A percentile compares a stretch with the other conserved stretches of the same genome.
Evolutionary conservation across 2,329 filamentous ascomycete genomes (phyloP).

Genomic region (Emmonsiellopsis sp.): DNA sequence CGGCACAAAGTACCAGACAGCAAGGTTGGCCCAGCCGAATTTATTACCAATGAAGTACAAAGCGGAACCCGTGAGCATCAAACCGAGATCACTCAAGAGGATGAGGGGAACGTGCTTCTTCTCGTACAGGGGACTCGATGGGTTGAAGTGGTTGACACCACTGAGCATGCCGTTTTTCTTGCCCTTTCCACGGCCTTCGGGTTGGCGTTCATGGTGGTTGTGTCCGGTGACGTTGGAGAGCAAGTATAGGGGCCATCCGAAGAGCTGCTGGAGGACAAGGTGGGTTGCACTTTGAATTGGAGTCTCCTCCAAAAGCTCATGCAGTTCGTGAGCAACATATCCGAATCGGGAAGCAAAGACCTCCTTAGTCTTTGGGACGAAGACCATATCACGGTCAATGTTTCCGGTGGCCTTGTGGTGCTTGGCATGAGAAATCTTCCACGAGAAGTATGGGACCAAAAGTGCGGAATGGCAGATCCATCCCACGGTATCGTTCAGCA

Average conservation of each 20-base stretch:
- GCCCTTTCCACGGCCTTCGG: slow-evolving; percentile 85
- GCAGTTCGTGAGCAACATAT: slow-evolving; percentile 66
- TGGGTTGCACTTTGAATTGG: slow-evolving; percentile 68
- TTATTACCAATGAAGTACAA: slow-evolving; percentile 63
- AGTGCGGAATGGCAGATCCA: slow-evolving; percentile 84
- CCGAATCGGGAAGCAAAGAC: slow-evolving; percentile 68
- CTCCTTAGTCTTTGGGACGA: slow-evolving; percentile 85
- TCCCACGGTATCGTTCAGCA: slow-evolving; percentile 82
- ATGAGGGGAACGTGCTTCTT: slow-evolving; percentile 83
- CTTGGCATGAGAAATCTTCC: slow-evolving; percentile 98
- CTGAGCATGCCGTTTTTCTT: slow-evolving; percentile 72
- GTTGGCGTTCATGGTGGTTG: slow-evolving; percentile 84
- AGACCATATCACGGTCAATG: slow-evolving; percentile 98
- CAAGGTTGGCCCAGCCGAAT: slow-evolving; percentile 76
- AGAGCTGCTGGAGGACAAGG: slow-evolving; percentile 74
- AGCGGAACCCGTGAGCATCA: slow-evolving; percentile 51
- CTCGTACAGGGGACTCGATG: slow-evolving; percentile 81
- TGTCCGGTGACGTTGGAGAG: slow-evolving; percentile 89
- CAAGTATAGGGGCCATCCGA: slow-evolving; percentile 90
- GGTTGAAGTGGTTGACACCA: slow-evolving; percentile 93
- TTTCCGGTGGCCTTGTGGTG: slow-evolving; percentile 99
- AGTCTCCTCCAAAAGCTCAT: slow-evolving; percentile 89
- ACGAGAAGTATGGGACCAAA: slow-evolving; percentile 95
- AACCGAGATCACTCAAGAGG: slow-evolving; percentile 73
- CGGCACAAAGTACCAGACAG: slow-evolving; percentile 90